Evolutionary conservation across 805 yeast species (phyloP).

Genomic region (Cyberlindnera samutprakarnensis): DNA sequence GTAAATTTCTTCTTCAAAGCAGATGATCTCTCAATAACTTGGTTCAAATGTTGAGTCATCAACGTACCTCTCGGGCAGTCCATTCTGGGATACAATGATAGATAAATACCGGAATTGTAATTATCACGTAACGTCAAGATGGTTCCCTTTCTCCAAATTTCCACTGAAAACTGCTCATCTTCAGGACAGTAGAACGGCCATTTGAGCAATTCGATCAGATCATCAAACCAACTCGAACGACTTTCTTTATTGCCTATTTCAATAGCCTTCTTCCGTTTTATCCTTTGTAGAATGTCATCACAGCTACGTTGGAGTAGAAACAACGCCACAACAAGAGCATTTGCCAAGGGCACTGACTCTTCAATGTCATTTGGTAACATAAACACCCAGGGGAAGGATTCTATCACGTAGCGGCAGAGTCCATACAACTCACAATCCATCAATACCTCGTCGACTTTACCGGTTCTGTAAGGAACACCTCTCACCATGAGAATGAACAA

Average conservation of each 20-base stretch:
- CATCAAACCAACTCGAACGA: constrained; percentile 2
- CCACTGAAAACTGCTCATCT: neutral
- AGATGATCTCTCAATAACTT: neutral
- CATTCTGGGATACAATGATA: constrained; percentile 1
- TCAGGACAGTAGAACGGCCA: constrained; percentile 2
- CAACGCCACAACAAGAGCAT: constrained; percentile 1
- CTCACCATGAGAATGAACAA: constrained; percentile 1
- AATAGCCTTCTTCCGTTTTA: neutral
- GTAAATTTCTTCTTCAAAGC: neutral
- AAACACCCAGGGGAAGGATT: constrained; percentile 2
- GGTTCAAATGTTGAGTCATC: neutral
- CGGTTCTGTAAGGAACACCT: neutral
- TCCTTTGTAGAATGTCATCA: neutral
- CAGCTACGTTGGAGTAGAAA: constrained; percentile 1
- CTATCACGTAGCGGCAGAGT: constrained; percentile 1
- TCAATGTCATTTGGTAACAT: neutral
- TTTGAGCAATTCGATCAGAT: constrained; percentile 1
- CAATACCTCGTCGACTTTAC: constrained; percentile 1
- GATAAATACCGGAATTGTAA: neutral
- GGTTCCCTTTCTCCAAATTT: constrained; percentile 1
- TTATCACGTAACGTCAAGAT: neutral
- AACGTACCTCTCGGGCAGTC: neutral
- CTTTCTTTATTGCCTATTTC: neutral
- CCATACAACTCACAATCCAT: neutral
- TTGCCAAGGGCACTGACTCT: neutral